Conservation (phyloP, 2,329 filamentous ascomycete genomes). For the Parasarocladium wereldwijsianum region DNA sequence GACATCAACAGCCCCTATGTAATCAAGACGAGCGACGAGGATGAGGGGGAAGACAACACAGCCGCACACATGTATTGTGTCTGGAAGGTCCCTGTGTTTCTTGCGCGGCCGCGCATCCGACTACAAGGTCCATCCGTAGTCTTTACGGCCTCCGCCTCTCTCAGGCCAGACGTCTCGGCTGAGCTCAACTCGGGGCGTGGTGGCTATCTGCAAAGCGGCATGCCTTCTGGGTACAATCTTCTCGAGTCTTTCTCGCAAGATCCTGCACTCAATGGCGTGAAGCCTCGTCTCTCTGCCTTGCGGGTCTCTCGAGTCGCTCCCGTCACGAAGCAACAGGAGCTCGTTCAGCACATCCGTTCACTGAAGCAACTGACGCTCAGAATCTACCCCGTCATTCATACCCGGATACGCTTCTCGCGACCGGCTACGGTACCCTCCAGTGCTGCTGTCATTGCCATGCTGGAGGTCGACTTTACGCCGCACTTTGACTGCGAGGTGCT, state of each 20-base stretch:
- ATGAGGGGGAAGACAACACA: conserved; percentile 13
- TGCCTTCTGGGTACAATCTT: conserved; percentile 60
- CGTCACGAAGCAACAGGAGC: conserved; percentile 44
- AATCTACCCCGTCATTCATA: conserved; percentile 56
- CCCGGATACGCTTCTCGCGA: conserved; percentile 56
- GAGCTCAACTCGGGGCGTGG: conserved; percentile 14
- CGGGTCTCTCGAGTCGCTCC: conserved; percentile 63
- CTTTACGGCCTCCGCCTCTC: conserved; percentile 45
- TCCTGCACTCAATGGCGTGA: conserved; percentile 42
- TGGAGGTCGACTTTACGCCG: conserved; percentile 61
- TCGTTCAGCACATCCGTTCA: conserved; percentile 48
- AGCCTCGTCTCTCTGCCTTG: conserved; percentile 56
- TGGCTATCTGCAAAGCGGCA: conserved; percentile 55
- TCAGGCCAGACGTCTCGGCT: conserved; percentile 31
- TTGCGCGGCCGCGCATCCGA: conserved; percentile 45
- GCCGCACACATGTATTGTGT: conserved; percentile 29
- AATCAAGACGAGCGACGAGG: conserved; percentile 25
- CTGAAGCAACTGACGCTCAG: conserved; percentile 47
- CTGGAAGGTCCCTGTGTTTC: conserved; percentile 46
- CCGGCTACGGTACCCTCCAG: conserved; percentile 43
- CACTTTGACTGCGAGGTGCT: conserved; percentile 53
- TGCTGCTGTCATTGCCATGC: conserved; percentile 49
- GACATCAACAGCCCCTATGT: conserved; percentile 35
- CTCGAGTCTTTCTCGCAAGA: conserved; percentile 59
- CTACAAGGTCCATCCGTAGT: conserved; percentile 52